Evolutionary conservation across 2,329 filamentous ascomycete genomes (phyloP), one percentile per base, ranked within the genome.

Genomic region (Fusarium illudens): DNA sequence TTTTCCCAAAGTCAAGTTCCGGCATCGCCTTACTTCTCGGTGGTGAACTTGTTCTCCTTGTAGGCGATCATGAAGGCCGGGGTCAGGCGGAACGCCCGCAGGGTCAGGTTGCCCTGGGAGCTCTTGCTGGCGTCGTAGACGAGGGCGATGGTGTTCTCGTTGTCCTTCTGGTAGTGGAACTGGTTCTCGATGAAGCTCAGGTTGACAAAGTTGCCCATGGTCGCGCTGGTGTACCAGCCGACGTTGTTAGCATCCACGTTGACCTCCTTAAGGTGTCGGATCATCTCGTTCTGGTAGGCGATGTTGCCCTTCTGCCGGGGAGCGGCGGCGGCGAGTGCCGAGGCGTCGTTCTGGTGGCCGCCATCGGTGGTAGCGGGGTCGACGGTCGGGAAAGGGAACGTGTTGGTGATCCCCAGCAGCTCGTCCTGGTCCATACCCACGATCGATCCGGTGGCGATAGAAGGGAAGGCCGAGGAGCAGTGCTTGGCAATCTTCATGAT

Each of bases 401-500:
- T 88, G 86, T 98, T 98, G 74, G 96, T 98, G 82, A 98, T 85
- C 83, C 98, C 91, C 67, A 98, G 88, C 63, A 90, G 86, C 70
- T 89, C 88, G 71, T 91, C 89, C 75, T 88, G 88, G 81, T 98
- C 95, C 92, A 98, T 94, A 74, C 96, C 96, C 64, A 97, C 94
- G 65, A 97, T 88, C 67, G 92, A 93, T 67, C 95, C 95, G 58
- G 94, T 97, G 60, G 94, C 93, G 59, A 90, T 90, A 54, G 93
- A 95, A 50, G 95, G 95, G 83, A 97, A 97, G 57, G 88, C 87
- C 75, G 92, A 88, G 60, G 93, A 91, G 84, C 92, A 93, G 85
- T 97, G 94, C 84, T 96, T 97, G 82, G 96, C 94, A 79, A 98
- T 94, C 86, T 97, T 97, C 92, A 97, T 95, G 74, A 97, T 92